Base-by-base conservation (phyloP, 495 filamentous ascomycete species). In the Hyaloscypha finlandica region DNA sequence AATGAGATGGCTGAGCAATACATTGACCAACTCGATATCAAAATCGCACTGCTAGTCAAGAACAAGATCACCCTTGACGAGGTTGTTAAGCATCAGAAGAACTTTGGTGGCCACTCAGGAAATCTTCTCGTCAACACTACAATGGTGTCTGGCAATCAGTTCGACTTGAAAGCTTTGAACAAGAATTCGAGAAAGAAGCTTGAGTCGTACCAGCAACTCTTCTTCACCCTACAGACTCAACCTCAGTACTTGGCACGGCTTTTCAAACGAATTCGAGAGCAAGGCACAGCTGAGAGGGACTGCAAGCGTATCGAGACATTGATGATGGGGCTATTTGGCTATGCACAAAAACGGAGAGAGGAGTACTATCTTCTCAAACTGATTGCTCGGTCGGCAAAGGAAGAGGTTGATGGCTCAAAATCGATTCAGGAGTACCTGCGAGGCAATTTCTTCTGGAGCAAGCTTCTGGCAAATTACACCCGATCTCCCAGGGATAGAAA, bases 41-140 rank as follows among this genome's bases (percentile, higher is more conserved):
- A 99, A 79, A 99, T 99, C 73, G 95, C 94, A 14, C 86, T 99
- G 6, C 85, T 99, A 19, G 96, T 98, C 68, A 97, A 98, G 82
- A 98, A 98, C 80, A 99, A 98, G 79, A 99, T 99, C 74, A 98
- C 96, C 0, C 84, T 98, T 1, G 95, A 99, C 75, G 95, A 99
- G 82, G 94, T 99, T 54, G 90, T 98, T 55, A 94, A 90, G 74
- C 96, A 98, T 75, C 96, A 98, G 76, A 94, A 90, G 79, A 95
- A 95, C 74, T 97, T 96, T 73, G 96, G 95, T 62, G 96, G 95
- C 2, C 90, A 96, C 71, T 89, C 93, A 57, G 92, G 92, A 66
- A 93, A 85, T 70, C 82, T 98, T 14, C 82, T 98, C 42, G 90
- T 90, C 61, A 97, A 95, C 75, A 92, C 85, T 14, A 88, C 93